Evolutionary conservation across 352 stramenopile genomes (phyloP), one percentile per base, ranked within the genome.

Genomic region (Phytophthora sp.): DNA sequence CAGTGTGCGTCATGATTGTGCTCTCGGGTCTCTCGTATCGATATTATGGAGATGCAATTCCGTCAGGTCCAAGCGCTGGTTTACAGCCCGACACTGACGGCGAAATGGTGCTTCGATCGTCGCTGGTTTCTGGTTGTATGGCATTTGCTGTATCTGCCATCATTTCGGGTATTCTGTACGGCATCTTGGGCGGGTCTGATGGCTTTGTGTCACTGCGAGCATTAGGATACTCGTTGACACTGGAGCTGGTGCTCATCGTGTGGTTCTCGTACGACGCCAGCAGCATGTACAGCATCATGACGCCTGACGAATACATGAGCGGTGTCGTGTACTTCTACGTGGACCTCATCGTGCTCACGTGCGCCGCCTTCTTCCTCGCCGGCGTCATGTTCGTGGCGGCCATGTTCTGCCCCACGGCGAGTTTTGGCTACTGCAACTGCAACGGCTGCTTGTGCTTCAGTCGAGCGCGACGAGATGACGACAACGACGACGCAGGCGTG

Each of bases 241-340:
- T 89, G 33, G 74, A 86, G 57, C 53, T 87, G 11, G 63, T 84
- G 5, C 69, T 89, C 9, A 66, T 83, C 27, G 46, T 80, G 36
- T 89, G 80, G 77, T 84, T 89, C 55, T 70, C 77, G 0, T 74
- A 76, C 58, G 76, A 86, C 27, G 80, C 80, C 11, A 76, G 66
- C 42, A 79, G 54, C 63, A 86, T 89, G 78, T 83, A 84, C 51
- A 74, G 75, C 42, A 76, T 84, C 39, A 70, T 89, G 63, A 84
- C 77, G 7, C 79, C 79, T 0, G 79, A 88, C 51, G 79, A 88
- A 63, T 86, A 86, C 74, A 88, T 88, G 76, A 80, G 80, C 60
- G 79, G 79, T 44, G 78, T 88, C 42, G 77, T 88, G 51, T 86
- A 86, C 59, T 88, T 88, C 49, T 88, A 88, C 69, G 80, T 80